Evolutionary conservation across 768 basidiomycete genomes (phyloP).

Genomic region (Pholiota microspora): DNA sequence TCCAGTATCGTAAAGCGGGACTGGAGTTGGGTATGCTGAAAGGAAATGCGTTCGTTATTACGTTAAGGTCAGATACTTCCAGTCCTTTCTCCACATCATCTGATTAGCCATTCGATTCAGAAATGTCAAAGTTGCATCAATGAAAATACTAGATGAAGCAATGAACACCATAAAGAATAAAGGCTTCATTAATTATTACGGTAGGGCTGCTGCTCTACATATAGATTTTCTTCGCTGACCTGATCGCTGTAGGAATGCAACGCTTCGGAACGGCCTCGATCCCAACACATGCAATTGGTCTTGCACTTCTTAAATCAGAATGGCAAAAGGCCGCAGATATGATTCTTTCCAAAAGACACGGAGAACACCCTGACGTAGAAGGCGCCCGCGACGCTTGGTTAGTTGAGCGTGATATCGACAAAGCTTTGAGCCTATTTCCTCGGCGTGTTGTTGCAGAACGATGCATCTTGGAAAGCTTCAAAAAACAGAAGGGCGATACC

Average conservation of each 20-base stretch:
- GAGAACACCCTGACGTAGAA: slow-evolving; percentile 91
- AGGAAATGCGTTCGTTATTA: slow-evolving; percentile 95
- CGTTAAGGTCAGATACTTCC: slow-evolving; percentile 63
- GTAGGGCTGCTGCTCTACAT: slow-evolving; percentile 33
- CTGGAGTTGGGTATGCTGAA: slow-evolving; percentile 95
- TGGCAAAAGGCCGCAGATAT: slow-evolving; percentile 87
- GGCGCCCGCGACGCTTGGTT: slow-evolving; percentile 86
- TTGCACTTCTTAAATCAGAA: slow-evolving; percentile 84
- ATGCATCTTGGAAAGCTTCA: slow-evolving; percentile 86
- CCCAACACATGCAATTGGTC: slow-evolving; percentile 92
- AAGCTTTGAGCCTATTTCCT: slow-evolving; percentile 84
- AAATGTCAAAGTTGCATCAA: slow-evolving; percentile 79
- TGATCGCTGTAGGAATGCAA: slow-evolving; percentile 76
- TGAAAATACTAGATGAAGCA: slow-evolving; percentile 69
- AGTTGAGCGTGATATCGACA: slow-evolving; percentile 75
- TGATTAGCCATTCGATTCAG: slow-evolving; percentile 35
- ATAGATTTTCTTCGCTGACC: slow-evolving; percentile 7
- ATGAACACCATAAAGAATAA: slow-evolving; percentile 74
- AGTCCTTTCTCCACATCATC: background rate
- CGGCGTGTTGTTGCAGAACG: slow-evolving; percentile 91
- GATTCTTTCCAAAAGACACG: slow-evolving; percentile 79
- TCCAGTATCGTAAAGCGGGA: slow-evolving; percentile 78
- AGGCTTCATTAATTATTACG: slow-evolving; percentile 99
- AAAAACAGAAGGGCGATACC: slow-evolving; percentile 74
- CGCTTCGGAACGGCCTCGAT: slow-evolving; percentile 97